Base-by-base conservation (phyloP, 2,329 filamentous ascomycete genomes). In the Diplodia corticola region DNA sequence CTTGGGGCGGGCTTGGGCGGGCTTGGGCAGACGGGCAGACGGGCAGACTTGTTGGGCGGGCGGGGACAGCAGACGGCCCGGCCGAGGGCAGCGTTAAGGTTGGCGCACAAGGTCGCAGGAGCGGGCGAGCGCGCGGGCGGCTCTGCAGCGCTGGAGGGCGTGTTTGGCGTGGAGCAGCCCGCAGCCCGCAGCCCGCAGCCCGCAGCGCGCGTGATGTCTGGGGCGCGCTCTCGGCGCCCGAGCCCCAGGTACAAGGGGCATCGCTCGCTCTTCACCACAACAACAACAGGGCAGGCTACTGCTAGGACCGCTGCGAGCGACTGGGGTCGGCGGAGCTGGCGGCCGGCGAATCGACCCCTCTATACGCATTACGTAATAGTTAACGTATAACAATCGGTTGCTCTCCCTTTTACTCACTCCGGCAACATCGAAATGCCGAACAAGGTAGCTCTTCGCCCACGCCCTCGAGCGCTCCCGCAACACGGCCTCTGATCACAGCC, bases 401-500 rank as follows among this genome's bases (percentile, higher is more conserved):
- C 40, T 44, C 40, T 44, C 40, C 40, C 40, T 44, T 50, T 26
- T 26, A 22, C 24, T 26, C 48, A 22, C 20, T 44, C 40, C 40
- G 17, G 33, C 55, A 59, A n/a, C 55, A 48, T 24, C 24, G 33
- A 24, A 24, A 64, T 64, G 61, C 61, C 61, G 33, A 64, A 64
- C 50, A 64, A 64, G 50, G 61, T 64, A 48, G 20, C 40, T 44
- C 40, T 15, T 55, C 37, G 15, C 35, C 35, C 26, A 30, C 24
- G 17, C 37, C 28, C 50, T 48, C 61, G 20, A 9, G 35, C 30
- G 17, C 50, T 28, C 37, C 24, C 24, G 24, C 55, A 46, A 48
- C 22, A 46, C 61, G 61, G 26, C 35, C 51, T 55, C 61, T 64
- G 50, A 64, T 54, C 37, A 30, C 61, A 46, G 50, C 61, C 51